Evolutionary conservation across 345 rosid genomes (phyloP), one percentile per base, ranked within the genome.

Genomic region (Euphorbia tirucalli): DNA sequence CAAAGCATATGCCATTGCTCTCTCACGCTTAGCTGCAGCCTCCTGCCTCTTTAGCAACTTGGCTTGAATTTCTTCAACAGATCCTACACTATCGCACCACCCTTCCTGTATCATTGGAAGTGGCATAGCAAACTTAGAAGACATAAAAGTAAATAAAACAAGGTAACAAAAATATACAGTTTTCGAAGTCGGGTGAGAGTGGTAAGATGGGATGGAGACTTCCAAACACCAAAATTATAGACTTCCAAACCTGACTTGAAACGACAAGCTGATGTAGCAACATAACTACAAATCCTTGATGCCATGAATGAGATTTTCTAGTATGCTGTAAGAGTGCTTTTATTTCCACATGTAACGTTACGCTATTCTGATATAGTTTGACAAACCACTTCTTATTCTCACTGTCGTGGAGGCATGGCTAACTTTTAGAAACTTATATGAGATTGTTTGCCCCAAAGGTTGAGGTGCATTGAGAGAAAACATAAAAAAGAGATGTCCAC

Each of bases 21-120:
- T 91, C 85, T 96, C 99, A 60, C 99, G 97, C 85, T 91, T 96
- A 62, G 95, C 96, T 61, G 98, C 99, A 83, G 99, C 99, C 82
- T 89, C 96, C 85, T 96, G 97, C 75, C 98, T 82, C 87, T 93
- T 91, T 27, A 93, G 79, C 65, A 96, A 79, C 83, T 96, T 96
- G 71, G 95, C 78, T 85, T 96, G 98, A 77, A 96, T 96, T 77
- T 96, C 75, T 83, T 93, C 89, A 74, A 96, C 99, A 77, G 98
- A 96, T 46, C 99, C 99, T 74, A 84, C 82, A 75, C 96, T 89
- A 75, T 90, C 95, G 13, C 99, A 96, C 99, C 98, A 96, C 73
- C 98, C 98, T 78, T 84, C 98, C 98, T 91, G 93, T 68, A 49
- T 62, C 65, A 72, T 31, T 18, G 25, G 21, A 75, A 74, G 55